Conservation (phyloP, 345 rosid species). For the Populus nigra region DNA sequence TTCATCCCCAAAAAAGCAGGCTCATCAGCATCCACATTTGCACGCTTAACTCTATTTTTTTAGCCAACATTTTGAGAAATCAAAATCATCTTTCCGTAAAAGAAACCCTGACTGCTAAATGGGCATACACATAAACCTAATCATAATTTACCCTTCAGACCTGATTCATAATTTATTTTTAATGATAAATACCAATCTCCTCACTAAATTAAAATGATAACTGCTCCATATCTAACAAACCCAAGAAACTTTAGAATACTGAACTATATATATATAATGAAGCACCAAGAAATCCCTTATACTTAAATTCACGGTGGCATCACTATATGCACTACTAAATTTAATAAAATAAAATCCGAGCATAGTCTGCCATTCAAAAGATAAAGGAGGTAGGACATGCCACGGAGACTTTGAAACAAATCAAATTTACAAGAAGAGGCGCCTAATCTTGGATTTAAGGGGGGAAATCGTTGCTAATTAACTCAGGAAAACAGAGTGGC, state of each 20-base stretch:
- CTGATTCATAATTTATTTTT: neutral
- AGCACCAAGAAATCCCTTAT: neutral
- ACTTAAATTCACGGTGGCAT: neutral
- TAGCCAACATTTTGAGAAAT: constrained; percentile 59
- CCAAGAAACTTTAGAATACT: neutral
- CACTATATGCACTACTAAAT: neutral
- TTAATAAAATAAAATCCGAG: neutral
- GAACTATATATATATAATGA: too few relatives aligned
- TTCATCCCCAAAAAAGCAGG: constrained; percentile 24
- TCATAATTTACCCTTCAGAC: too few relatives aligned
- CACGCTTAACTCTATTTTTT: constrained; percentile 36
- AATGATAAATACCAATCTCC: neutral
- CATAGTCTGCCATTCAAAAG: neutral
- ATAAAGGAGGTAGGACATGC: neutral
- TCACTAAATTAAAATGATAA: neutral
- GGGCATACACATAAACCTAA: neutral
- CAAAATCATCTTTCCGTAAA: constrained; percentile 44
- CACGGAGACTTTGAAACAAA: neutral
- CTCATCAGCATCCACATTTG: constrained; percentile 30
- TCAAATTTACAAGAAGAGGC: too few relatives aligned
- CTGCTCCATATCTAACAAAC: neutral
- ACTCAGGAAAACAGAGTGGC: neutral
- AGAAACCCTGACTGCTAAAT: neutral
- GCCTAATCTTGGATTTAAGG: neutral
- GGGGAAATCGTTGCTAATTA: neutral